A percentile compares a stretch with the other conserved stretches of the same genome.
Conservation (phyloP, 176 grass and related monocot genomes). For the Hsuehochloa calcarea region DNA sequence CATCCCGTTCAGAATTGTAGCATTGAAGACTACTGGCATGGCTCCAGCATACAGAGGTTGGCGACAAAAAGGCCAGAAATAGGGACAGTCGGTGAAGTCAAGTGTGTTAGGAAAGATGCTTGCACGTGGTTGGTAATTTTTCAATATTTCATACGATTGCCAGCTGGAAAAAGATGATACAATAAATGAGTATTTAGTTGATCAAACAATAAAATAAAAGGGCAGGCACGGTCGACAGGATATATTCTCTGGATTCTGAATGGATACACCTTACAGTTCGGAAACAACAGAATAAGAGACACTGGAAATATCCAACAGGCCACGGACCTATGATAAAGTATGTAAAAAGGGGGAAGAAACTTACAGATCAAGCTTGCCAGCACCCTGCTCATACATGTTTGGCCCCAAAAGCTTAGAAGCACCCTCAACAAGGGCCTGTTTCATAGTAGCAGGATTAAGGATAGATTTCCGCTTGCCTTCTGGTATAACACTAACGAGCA, state of each 20-base stretch:
- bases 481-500: constrained; percentile 86
- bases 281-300: neutral
- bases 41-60: constrained; percentile 90
- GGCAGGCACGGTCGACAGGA: neutral
- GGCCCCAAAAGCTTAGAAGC: constrained; percentile 92
- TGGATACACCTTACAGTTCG: neutral
- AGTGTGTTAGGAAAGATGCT: constrained; percentile 85
- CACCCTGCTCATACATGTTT: constrained; percentile 96
- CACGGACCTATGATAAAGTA: constrained; percentile 12
- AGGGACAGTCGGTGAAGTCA: constrained; percentile 86
- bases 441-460: constrained; percentile 93
- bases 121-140: constrained; percentile 77
- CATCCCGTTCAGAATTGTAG: constrained; percentile 97
- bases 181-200: constrained; percentile 27
- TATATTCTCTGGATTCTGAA: constrained; percentile 1
- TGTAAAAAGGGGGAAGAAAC: constrained; percentile 34
- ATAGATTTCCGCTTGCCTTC: constrained; percentile 63
- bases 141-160: constrained; percentile 87
- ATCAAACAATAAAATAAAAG: constrained; percentile 28
- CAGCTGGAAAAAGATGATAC: constrained; percentile 51
- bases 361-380: constrained; percentile 94
- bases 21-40: constrained; percentile 95
- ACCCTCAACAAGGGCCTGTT: constrained; percentile 97
- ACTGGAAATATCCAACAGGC: constrained; percentile 12
- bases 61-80: constrained; percentile 92